Evolutionary conservation across 75 land plant species (phyloP).

Genomic region (Pinus tabuliformis): DNA sequence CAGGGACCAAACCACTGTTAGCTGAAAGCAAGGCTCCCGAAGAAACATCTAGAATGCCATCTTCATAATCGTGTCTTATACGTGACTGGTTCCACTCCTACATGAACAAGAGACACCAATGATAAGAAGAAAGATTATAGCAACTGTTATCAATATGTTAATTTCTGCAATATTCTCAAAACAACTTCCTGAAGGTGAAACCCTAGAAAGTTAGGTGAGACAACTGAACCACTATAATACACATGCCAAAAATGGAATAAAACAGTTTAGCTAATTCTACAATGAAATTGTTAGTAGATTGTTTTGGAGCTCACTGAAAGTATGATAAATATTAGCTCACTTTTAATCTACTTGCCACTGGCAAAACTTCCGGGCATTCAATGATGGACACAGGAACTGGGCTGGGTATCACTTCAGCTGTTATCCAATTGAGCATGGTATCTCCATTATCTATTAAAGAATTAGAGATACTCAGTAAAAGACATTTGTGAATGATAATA

Average conservation of each 20-base stretch:
- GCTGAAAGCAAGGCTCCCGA: constrained; percentile 57
- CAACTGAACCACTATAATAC: background rate
- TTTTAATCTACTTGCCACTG: background rate
- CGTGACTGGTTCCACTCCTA: constrained; percentile 41
- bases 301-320: background rate
- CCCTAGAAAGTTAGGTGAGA: background rate
- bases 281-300: background rate
- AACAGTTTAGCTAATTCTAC: too few species aligned
- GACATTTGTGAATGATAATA: background rate
- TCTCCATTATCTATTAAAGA: background rate
- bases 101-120: background rate
- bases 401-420: background rate
- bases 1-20: constrained; percentile 62
- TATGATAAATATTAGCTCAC: background rate
- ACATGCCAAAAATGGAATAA: background rate
- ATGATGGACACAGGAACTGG: constrained; percentile 2
- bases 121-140: background rate
- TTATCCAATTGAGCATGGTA: background rate
- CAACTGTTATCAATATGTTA: background rate
- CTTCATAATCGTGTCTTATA: constrained; percentile 20
- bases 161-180: background rate
- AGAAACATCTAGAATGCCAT: constrained; percentile 63
- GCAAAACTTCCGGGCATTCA: background rate
- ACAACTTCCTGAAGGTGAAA: constrained; percentile 1
- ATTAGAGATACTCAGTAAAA: background rate